phyloP scores from a whole-genome alignment of 495 filamentous ascomycete species.

The Venustampulla echinocandica region DNA sequence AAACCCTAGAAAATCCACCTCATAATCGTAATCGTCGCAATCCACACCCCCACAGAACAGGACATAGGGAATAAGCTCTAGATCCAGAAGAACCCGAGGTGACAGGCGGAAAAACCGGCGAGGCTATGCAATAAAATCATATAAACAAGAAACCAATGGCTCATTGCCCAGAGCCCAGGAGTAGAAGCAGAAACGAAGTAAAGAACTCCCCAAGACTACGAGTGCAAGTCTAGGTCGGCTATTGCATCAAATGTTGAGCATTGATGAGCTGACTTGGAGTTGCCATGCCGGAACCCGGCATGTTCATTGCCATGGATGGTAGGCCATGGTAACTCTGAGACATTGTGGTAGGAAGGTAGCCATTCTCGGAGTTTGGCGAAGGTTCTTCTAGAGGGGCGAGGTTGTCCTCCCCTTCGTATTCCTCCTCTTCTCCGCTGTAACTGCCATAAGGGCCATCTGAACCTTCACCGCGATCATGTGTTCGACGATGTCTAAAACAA shows the following conservation, averaged over 20 bases:
- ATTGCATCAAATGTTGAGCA: constrained; percentile 19
- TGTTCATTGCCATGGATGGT: constrained; percentile 48
- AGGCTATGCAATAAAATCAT: constrained; percentile 25
- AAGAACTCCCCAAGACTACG: not conserved
- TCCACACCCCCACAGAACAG: not conserved
- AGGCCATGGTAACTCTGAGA: constrained; percentile 29
- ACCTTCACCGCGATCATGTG: constrained; percentile 72
- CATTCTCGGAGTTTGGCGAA: constrained; percentile 53
- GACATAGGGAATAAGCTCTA: constrained; percentile 7
- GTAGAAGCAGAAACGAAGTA: constrained; percentile 11
- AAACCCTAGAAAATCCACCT: not conserved
- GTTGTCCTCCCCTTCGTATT: constrained; percentile 55
- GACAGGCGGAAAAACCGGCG: constrained; percentile 16
- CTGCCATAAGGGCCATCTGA: constrained; percentile 54
- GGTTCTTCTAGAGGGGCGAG: constrained; percentile 68
- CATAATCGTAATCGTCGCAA: not conserved
- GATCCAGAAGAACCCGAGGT: not conserved
- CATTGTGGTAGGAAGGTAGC: constrained; percentile 40
- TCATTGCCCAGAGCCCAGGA: not conserved
- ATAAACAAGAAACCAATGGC: constrained; percentile 12
- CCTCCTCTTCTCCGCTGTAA: constrained; percentile 65
- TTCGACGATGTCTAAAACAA: constrained; percentile 74
- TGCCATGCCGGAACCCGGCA: constrained; percentile 39
- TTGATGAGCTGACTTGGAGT: constrained; percentile 37
- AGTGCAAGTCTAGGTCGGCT: constrained; percentile 13